These are phyloP conservation scores for Delonix regia DNA, from an alignment of 306 rosid species.

Conservation along the genomic window DNA sequence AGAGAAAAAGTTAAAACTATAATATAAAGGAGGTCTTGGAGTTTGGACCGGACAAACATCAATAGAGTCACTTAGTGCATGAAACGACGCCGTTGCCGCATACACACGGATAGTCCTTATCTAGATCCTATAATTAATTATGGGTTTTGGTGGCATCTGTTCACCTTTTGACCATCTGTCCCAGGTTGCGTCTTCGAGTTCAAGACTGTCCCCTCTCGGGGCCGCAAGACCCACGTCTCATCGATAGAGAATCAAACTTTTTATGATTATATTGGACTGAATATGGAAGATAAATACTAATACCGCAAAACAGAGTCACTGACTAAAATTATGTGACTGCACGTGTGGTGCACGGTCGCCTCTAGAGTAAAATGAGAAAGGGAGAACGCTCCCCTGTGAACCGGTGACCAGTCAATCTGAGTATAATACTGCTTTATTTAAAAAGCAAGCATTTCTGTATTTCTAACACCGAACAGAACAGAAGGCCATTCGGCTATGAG, in stretches of 20 bases:
- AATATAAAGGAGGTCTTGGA: not conserved
- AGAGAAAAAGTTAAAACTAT: not conserved
- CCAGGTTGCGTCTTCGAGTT: slow-evolving; percentile 39
- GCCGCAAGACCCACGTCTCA: slow-evolving; percentile 9
- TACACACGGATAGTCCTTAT: not conserved
- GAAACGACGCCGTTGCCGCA: not conserved
- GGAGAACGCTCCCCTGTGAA: not conserved
- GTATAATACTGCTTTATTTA: not conserved
- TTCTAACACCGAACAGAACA: not conserved
- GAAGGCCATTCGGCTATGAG: not conserved
- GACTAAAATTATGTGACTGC: slow-evolving; percentile 31
- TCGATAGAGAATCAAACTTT: slow-evolving; percentile 8
- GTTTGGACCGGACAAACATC: not conserved
- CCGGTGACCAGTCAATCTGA: not conserved
- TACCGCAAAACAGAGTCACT: not conserved
- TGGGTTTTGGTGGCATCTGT: slow-evolving; percentile 29
- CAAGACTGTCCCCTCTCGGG: slow-evolving; percentile 38
- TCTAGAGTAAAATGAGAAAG: not conserved
- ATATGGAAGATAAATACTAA: not conserved
- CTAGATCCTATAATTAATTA: not conserved
- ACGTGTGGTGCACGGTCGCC: slow-evolving; percentile 43
- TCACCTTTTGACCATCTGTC: slow-evolving; percentile 49
- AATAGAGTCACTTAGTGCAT: not conserved
- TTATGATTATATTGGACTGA: not conserved
- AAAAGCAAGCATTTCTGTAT: not conserved